Conservation (phyloP, 2,329 filamentous ascomycete genomes). For the Pseudogymnoascus sp. region DNA sequence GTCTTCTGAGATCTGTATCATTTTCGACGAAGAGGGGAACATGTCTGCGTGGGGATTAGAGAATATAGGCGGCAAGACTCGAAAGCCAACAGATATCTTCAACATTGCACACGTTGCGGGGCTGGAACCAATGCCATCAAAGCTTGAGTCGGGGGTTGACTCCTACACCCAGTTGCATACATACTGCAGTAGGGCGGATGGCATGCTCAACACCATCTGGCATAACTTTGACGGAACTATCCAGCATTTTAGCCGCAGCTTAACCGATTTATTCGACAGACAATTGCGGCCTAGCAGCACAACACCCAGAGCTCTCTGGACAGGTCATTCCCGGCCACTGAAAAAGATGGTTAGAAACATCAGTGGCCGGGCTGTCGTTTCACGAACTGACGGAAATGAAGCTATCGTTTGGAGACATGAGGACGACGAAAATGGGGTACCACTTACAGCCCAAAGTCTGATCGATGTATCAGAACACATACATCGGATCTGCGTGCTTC, state of each 20-base stretch:
- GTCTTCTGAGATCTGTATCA: constrained; percentile 77
- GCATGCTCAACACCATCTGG: constrained; percentile 62
- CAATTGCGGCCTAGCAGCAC: constrained; percentile 51
- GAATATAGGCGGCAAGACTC: constrained; percentile 64
- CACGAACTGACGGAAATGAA: constrained; percentile 69
- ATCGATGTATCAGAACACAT: constrained; percentile 63
- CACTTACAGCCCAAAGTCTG: constrained; percentile 56
- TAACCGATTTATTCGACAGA: constrained; percentile 75
- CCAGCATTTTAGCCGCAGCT: constrained; percentile 67
- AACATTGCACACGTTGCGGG: constrained; percentile 72
- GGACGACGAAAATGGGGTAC: constrained; percentile 40
- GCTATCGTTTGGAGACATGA: constrained; percentile 75
- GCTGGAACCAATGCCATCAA: constrained; percentile 36
- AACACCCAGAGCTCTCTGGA: constrained; percentile 59
- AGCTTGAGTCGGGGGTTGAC: neutral
- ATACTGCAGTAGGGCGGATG: constrained; percentile 58
- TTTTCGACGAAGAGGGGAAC: constrained; percentile 71
- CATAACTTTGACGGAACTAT: constrained; percentile 83
- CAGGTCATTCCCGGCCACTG: constrained; percentile 71
- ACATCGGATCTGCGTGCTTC: constrained; percentile 68
- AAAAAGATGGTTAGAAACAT: constrained; percentile 82
- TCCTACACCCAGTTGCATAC: constrained; percentile 59
- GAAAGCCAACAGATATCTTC: constrained; percentile 62
- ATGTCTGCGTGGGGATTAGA: constrained; percentile 93
- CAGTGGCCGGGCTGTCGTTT: constrained; percentile 70